Evolutionary conservation across 192 early-diverging fungal genomes (phyloP).

Genomic region (Rhizophlyctis rosea): DNA sequence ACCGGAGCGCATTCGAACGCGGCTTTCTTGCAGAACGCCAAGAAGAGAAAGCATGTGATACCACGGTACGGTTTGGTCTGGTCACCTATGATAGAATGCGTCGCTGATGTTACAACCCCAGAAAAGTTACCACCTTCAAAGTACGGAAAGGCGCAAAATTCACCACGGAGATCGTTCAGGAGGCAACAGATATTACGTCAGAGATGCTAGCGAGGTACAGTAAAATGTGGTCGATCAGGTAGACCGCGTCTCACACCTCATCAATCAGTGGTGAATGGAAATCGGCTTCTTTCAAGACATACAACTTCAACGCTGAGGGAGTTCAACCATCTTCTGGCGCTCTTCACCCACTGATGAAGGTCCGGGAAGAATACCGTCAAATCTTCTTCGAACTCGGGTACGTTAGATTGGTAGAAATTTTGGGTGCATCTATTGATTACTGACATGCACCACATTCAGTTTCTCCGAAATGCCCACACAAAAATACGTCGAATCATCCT

Average conservation of each 20-base stretch:
- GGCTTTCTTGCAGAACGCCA: conserved; percentile 62
- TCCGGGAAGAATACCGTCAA: conserved; percentile 96
- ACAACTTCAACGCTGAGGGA: conserved; percentile 95
- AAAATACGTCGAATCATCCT: conserved; percentile 93
- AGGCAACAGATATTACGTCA: conserved; percentile 89
- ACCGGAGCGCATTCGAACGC: conserved; percentile 62
- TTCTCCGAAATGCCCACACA: conserved; percentile 99
- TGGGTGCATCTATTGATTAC: background rate
- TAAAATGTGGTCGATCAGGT: too few species aligned
- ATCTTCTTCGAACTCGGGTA: conserved; percentile 99
- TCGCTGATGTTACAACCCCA: conserved; percentile 1
- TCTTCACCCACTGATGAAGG: conserved; percentile 98
- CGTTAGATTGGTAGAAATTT: background rate
- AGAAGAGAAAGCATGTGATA: conserved; percentile 49
- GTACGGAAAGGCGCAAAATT: conserved; percentile 88
- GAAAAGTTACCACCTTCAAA: conserved; percentile 64
- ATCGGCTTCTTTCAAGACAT: conserved; percentile 91
- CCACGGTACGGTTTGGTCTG: conserved; percentile 23
- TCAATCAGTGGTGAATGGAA: conserved; percentile 85
- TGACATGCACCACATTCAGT: conserved; percentile 10
- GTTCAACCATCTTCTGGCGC: conserved; percentile 78
- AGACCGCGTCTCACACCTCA: background rate
- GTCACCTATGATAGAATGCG: background rate
- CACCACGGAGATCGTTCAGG: conserved; percentile 78
- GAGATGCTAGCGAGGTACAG: conserved; percentile 80